Base-by-base conservation (phyloP, 2,329 filamentous ascomycete species). In the Acephala macrosclerotiorum region DNA sequence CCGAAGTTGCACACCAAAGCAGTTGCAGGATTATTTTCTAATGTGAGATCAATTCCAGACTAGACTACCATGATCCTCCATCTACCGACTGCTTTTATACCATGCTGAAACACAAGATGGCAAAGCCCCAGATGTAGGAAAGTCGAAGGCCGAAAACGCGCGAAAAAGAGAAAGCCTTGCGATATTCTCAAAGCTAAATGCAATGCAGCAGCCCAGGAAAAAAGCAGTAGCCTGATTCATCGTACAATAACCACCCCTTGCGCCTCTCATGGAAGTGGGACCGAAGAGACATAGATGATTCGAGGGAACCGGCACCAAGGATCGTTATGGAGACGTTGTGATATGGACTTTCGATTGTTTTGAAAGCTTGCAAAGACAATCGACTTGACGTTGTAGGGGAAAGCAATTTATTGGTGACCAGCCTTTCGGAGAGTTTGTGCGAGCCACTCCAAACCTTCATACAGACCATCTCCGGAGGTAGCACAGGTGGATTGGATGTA, bases 401-500 rank as follows among this genome's bases (percentile, higher is more conserved):
- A 56, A 63, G 55, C 68, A 71, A 67, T 84, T 83, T 89, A 89
- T 81, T 87, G 83, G 77, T 87, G 84, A 76, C 85, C 86, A 77
- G 86, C 84, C 87, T 94, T 94, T 82, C 90, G 89, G 81, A 96
- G 89, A 78, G 91, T 91, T 80, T 88, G 90, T 80, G 91, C 91
- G 78, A 94, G 89, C 91, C 92, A 95, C 85, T 95, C 94, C 78
- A 98, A 93, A 90, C 95, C 95, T 85, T 98, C 95, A 84, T 98
- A 98, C 78, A 98, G 92, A 93, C 95, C 95, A 83, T 98, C 96
- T 88, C 95, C 95, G 74, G 94, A 97, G 75, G 96, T 98, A 81
- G 95, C 95, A 86, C 95, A 98, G 80, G 96, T 98, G 73, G 95
- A 97, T 94, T 98, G 95, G 84, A 98, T 98, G 88, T 96, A 98